Conservation (phyloP, 768 basidiomycete genomes). For the Pleurotus ostreatus region DNA sequence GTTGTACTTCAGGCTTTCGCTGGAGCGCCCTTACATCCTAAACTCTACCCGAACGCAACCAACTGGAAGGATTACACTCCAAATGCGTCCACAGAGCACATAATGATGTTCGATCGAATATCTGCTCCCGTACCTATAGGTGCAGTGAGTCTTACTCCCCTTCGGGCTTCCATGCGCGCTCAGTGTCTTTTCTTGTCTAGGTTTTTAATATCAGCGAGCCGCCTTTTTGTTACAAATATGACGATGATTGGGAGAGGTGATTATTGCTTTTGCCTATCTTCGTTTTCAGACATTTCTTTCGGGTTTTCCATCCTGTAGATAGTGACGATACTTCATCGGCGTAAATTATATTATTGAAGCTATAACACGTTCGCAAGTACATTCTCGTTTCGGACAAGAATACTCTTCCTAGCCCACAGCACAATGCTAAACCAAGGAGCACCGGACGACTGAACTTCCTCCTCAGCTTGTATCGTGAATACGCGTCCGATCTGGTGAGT, state of each 20-base stretch:
- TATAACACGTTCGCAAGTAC: too few species aligned
- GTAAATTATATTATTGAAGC: too few species aligned
- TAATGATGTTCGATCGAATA: conserved; percentile 9
- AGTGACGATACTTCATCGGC: too few species aligned
- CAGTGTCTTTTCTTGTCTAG: background rate
- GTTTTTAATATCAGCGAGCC: conserved; percentile 9
- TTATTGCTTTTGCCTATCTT: too few species aligned
- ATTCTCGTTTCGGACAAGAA: too few species aligned
- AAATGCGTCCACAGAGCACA: background rate
- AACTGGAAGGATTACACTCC: conserved; percentile 2
- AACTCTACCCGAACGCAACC: conserved; percentile 2
- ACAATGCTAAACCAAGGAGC: too few species aligned
- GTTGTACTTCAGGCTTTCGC: conserved; percentile 6
- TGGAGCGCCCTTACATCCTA: conserved; percentile 4
- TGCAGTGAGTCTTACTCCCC: background rate
- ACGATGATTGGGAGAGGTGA: conserved; percentile 7
- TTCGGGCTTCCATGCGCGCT: background rate
- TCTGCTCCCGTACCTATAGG: background rate
- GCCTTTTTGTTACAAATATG: conserved; percentile 11
- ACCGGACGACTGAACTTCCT: too few species aligned
- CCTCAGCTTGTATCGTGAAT: too few species aligned
- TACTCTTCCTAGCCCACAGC: too few species aligned
- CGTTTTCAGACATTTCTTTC: too few species aligned
- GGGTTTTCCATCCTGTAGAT: too few species aligned
- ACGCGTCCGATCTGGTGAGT: too few species aligned